Evolutionary conservation across 75 land plant genomes (phyloP).

Genomic region (Pinus tabuliformis): DNA sequence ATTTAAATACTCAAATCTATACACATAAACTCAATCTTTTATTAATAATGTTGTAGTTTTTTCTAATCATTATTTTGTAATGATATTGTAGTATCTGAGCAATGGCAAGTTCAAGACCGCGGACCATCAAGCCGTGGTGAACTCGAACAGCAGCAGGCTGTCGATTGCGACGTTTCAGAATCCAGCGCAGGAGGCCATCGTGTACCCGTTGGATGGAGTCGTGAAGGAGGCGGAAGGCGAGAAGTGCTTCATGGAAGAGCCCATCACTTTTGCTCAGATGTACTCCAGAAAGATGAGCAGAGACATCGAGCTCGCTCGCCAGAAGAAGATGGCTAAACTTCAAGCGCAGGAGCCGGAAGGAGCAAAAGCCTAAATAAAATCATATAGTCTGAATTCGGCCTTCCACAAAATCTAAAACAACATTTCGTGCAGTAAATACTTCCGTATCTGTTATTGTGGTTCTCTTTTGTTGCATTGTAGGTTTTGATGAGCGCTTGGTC

Average conservation of each 20-base stretch:
- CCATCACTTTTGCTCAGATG: constrained; percentile 64
- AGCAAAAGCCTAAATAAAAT: too few relatives aligned
- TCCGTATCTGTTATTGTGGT: too few relatives aligned
- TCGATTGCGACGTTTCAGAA: constrained; percentile 73
- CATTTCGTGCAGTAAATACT: too few relatives aligned
- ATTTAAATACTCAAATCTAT: too few relatives aligned
- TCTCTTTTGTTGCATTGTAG: too few relatives aligned
- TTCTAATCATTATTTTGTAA: neutral
- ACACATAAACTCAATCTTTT: too few relatives aligned
- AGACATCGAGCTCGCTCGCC: constrained; percentile 51
- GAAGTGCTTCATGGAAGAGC: constrained; percentile 16
- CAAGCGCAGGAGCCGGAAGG: neutral
- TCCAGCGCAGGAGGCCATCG: constrained; percentile 43
- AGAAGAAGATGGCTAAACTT: constrained; percentile 29
- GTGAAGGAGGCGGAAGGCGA: constrained; percentile 4
- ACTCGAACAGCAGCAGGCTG: constrained; percentile 32
- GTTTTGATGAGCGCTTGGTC: too few relatives aligned
- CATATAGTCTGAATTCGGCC: too few relatives aligned
- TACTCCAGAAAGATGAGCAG: constrained; percentile 56
- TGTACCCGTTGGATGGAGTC: constrained; percentile 38
- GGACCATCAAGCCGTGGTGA: constrained; percentile 46
- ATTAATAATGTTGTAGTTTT: too few relatives aligned
- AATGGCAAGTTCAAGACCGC: constrained; percentile 56
- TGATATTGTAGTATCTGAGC: constrained; percentile 19
- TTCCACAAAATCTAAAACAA: too few relatives aligned